Percentiles rank a stretch among this genome's conserved stretches.
These are phyloP conservation scores for Lentithecium fluviatile DNA, from an alignment of 495 filamentous ascomycete genomes.

Conservation along the genomic window DNA sequence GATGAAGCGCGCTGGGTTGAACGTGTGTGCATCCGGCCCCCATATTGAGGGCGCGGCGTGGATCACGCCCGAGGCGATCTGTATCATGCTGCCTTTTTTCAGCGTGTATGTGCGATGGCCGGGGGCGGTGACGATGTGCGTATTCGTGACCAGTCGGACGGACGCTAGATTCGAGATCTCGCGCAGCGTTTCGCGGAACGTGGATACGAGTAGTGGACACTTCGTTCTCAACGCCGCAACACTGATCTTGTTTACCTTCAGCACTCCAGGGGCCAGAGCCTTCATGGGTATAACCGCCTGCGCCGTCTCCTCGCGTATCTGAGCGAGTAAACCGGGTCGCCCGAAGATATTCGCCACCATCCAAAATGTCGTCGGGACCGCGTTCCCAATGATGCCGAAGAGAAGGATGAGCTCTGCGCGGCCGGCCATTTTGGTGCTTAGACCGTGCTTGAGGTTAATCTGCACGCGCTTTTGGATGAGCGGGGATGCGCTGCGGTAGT, in stretches of 20 bases:
- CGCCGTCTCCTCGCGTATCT: conserved; percentile 17
- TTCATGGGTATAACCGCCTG: background rate
- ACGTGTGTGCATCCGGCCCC: conserved; percentile 20
- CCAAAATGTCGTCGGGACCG: conserved; percentile 31
- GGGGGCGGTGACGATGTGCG: conserved; percentile 20
- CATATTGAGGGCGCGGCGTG: conserved; percentile 17
- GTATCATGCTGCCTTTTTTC: conserved; percentile 19
- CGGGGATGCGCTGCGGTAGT: conserved; percentile 24
- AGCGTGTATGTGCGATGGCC: conserved; percentile 16
- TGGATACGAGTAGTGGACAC: conserved; percentile 29
- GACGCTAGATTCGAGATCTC: conserved; percentile 13
- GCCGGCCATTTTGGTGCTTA: conserved; percentile 20
- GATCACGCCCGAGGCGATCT: conserved; percentile 32
- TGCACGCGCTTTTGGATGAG: conserved; percentile 36
- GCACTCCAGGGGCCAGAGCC: background rate
- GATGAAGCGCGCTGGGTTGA: conserved; percentile 24
- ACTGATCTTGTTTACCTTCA: conserved; percentile 1
- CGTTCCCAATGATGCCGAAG: conserved; percentile 31
- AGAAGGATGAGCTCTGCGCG: conserved; percentile 26
- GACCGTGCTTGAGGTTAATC: conserved; percentile 25
- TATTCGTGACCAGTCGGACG: conserved; percentile 21
- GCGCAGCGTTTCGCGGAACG: conserved; percentile 26
- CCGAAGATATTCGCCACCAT: conserved; percentile 28
- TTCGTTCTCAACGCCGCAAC: conserved; percentile 8
- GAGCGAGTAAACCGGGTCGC: conserved; percentile 10